phyloP scores from a whole-genome alignment of 257 asterid genomes.

The Agastache rugosa region DNA sequence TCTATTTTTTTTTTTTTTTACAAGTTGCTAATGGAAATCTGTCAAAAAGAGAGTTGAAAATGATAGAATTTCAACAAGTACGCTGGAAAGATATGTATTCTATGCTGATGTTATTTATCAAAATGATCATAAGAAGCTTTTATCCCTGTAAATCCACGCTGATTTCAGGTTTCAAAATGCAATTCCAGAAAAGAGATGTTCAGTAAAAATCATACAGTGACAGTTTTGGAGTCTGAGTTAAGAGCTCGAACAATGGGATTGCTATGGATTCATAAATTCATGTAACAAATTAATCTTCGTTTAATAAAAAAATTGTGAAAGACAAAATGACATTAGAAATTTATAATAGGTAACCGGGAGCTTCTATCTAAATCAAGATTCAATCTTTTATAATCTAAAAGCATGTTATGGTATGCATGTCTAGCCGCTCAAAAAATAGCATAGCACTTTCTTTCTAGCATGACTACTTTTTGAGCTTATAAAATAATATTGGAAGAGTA shows the following conservation, averaged over 20 bases:
- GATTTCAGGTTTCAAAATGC: background rate
- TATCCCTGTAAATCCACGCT: background rate
- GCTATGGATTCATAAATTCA: slow-evolving; percentile 12
- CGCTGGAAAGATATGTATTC: background rate
- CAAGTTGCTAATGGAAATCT: slow-evolving; percentile 12
- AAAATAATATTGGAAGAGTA: slow-evolving; percentile 1
- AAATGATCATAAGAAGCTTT: slow-evolving; percentile 14
- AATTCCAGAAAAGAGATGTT: slow-evolving; percentile 13
- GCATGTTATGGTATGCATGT: slow-evolving; percentile 17
- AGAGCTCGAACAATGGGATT: slow-evolving; percentile 12
- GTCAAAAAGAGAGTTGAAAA: slow-evolving; percentile 20
- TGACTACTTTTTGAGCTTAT: background rate
- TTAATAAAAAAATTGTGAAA: slow-evolving; percentile 1
- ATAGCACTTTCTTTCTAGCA: slow-evolving; percentile 26
- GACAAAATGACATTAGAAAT: slow-evolving; percentile 3
- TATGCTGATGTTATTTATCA: background rate
- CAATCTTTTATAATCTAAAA: background rate
- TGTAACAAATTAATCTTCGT: background rate
- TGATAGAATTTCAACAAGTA: slow-evolving; percentile 11
- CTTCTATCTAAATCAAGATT: slow-evolving; percentile 10
- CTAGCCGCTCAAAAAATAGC: slow-evolving; percentile 1
- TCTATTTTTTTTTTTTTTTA: background rate
- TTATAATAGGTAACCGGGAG: background rate
- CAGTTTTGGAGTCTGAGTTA: background rate
- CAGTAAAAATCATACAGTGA: background rate